Base-by-base conservation (phyloP, 2,329 filamentous ascomycete species). In the Penicillium sclerotiorum region DNA sequence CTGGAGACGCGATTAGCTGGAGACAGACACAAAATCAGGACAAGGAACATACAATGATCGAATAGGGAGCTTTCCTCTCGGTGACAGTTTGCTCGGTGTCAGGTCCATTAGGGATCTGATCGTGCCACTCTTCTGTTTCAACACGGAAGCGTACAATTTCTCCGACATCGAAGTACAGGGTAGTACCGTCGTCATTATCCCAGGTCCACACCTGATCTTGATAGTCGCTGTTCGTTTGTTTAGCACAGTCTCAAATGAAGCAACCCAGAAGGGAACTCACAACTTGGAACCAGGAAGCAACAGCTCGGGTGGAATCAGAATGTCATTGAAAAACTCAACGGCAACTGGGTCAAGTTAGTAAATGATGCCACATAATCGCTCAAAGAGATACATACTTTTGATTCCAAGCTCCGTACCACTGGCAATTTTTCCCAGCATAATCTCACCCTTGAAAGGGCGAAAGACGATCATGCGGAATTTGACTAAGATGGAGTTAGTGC, bases 401-500 rank as follows among this genome's bases (percentile, higher is more conserved):
- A 95, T 90, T 30, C 89, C 91, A 1, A 85, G 77, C 7, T 85
- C 79, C 1, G 82, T 87, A 28, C 86, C 86, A 57, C 84, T 86
- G 56, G 86, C 86, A 70, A 99, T 96, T 57, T 85, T 87, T 13
- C 89, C 94, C 37, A 89, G 79, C 63, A 99, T 81, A 52, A 96
- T 90, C 69, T 99, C 94, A 40, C 90, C 90, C 67, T 95, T 95
- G 77, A 96, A 97, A 0, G 94, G 94, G 20, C 94, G 86, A 71
- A 97, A 99, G 23, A 99, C 91, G 15, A 96, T 80, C 66, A 99
- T 80, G 18, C 91, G 88, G 65, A 97, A 99, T 68, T 95, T 91
- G 42, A 95, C 93, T 94, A 57, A 15, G 11, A 23, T 7, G 13
- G 30, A 8, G 13, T 57, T 28, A 63, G 48, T 38, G 9, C 42